These are phyloP conservation scores for Gentiana dahurica DNA, from an alignment of 257 asterid species.

Conservation along the genomic window DNA sequence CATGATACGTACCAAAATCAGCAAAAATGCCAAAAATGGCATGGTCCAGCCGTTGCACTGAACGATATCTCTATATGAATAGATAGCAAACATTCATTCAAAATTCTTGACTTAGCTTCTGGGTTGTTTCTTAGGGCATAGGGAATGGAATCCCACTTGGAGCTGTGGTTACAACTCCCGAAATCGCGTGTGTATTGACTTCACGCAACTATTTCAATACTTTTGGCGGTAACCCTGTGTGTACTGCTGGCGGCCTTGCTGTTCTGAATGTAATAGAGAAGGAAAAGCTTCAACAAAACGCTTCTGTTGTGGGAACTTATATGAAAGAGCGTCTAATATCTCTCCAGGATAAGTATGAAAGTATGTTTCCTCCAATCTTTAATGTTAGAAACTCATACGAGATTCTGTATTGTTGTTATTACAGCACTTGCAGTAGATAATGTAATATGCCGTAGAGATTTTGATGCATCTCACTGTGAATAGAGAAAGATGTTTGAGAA, in stretches of 20 bases:
- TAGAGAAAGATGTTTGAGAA: too few species aligned
- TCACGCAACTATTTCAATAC: conserved; percentile 66
- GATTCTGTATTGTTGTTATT: not conserved
- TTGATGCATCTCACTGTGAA: too few species aligned
- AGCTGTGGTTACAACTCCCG: conserved; percentile 86
- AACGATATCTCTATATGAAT: too few species aligned
- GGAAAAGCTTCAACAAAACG: conserved; percentile 81
- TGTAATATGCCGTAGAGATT: too few species aligned
- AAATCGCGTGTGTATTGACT: conserved; percentile 65
- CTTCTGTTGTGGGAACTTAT: conserved; percentile 57
- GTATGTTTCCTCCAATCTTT: conserved; percentile 25
- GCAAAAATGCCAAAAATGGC: too few species aligned
- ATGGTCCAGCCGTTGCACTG: too few species aligned
- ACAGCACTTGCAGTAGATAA: too few species aligned
- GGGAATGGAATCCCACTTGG: conserved; percentile 96
- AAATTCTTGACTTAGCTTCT: conserved; percentile 1
- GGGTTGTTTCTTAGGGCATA: conserved; percentile 46
- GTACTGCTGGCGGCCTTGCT: conserved; percentile 90
- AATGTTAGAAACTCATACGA: not conserved
- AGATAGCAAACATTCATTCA: too few species aligned
- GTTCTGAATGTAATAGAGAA: conserved; percentile 76
- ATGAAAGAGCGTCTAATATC: conserved; percentile 55
- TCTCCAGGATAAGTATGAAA: conserved; percentile 57
- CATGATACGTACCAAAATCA: too few species aligned
- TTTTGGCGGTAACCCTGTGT: conserved; percentile 91